Evolutionary conservation across 805 yeast genomes (phyloP).

Genomic region (Saturnispora quitensis): DNA sequence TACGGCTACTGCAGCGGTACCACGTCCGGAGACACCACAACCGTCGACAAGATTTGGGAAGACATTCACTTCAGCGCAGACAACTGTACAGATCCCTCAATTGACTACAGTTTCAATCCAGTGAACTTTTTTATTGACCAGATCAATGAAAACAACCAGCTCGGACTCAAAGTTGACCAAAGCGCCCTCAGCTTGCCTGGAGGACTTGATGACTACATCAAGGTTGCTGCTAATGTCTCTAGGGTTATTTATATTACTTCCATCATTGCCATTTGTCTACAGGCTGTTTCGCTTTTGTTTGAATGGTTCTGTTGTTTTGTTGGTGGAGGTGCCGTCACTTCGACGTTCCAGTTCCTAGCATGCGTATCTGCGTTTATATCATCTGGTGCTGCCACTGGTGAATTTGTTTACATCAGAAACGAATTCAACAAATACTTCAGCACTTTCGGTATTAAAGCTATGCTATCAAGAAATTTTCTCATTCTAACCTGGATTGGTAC

Average conservation of each 20-base stretch:
- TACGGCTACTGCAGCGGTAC: constrained; percentile 57
- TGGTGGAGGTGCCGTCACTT: constrained; percentile 6
- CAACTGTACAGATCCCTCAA: constrained; percentile 43
- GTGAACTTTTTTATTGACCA: constrained; percentile 20
- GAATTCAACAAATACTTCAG: constrained; percentile 41
- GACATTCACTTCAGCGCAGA: constrained; percentile 27
- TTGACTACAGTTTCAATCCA: constrained; percentile 52
- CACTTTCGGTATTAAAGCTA: constrained; percentile 47
- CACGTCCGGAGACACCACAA: constrained; percentile 9
- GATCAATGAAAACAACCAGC: constrained; percentile 6
- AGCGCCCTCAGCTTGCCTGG: constrained; percentile 44
- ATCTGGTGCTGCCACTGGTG: constrained; percentile 41
- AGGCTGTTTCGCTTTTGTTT: constrained; percentile 34
- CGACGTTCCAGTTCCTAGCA: constrained; percentile 24
- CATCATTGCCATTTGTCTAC: constrained; percentile 37
- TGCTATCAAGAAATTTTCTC: constrained; percentile 25
- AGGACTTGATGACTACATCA: constrained; percentile 37
- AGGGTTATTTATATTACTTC: constrained; percentile 52
- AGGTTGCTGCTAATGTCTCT: constrained; percentile 37
- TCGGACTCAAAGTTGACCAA: constrained; percentile 7
- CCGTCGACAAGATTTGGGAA: constrained; percentile 9
- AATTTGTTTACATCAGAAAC: constrained; percentile 39
- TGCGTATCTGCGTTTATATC: constrained; percentile 14
- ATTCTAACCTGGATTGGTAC: constrained; percentile 23
- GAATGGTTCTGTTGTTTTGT: constrained; percentile 30